Evolutionary conservation across 495 filamentous ascomycete genomes (phyloP), one percentile per base, ranked within the genome.

Genomic region (Pyrenopolyporus hunteri): DNA sequence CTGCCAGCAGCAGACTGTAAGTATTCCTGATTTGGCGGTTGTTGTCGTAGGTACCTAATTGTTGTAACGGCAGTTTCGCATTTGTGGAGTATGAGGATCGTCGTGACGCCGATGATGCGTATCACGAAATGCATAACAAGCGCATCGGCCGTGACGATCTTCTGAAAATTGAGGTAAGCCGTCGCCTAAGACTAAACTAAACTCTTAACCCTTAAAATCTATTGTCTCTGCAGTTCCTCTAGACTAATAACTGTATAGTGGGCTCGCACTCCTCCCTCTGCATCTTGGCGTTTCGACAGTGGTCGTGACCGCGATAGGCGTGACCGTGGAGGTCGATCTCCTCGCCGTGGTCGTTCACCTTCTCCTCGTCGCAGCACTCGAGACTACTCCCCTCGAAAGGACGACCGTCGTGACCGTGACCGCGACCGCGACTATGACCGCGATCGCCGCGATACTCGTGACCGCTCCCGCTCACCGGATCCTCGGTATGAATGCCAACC

Each of bases 41-140:
- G 4, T 10, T 28, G 4, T 22, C 9, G 22, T 6, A 29, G 17
- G 17, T 14, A 13, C 20, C 69, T 74, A 64, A 74, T 71, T 40
- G n/a, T n/a, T n/a, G 51, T 20, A 26, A 13, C 64, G 58, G 4
- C 65, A 98, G 94, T 57, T 99, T 99, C 74, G 94, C 94, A 13
- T 99, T 99, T 78, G 94, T 99, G 47, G 94, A 99, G 77, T 99
- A 99, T 75, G 94, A 99, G 80, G 96, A 92, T 75, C 92, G 94
- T 67, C 95, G 94, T 67, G 94, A 99, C 83, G 92, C 94, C 39
- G 94, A 99, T 78, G 94, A 99, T 83, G 94, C 94, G 26, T 99
- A 99, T 72, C 92, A 98, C 76, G 94, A 99, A 76, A 98, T 99
- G 95, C 94, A 99, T 75, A 97, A 97, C 80, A 96, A 96, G 85